A percentile compares a stretch with the other conserved stretches of the same genome.
These are phyloP conservation scores for Ceriops zippeliana DNA, from an alignment of 345 rosid genomes.

Conservation along the genomic window DNA sequence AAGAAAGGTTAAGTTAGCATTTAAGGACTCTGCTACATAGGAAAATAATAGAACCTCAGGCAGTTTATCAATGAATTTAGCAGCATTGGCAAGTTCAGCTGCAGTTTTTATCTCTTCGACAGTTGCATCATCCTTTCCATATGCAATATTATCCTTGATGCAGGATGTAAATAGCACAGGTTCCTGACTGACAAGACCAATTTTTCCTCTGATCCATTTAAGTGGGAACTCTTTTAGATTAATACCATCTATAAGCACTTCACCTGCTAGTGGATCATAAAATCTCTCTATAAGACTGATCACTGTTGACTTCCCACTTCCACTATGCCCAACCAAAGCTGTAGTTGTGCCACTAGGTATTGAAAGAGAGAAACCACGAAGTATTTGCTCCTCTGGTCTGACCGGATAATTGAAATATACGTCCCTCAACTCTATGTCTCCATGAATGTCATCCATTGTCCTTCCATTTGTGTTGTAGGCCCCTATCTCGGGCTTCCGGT, in stretches of 20 bases:
- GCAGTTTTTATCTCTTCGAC: constrained; percentile 41
- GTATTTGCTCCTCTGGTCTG: constrained; percentile 36
- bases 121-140: constrained; percentile 40
- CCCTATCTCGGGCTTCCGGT: constrained; percentile 38
- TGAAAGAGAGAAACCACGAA: constrained; percentile 36
- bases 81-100: constrained; percentile 39
- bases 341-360: constrained; percentile 34
- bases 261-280: constrained; percentile 43
- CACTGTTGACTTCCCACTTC: constrained; percentile 49
- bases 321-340: constrained; percentile 49
- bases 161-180: constrained; percentile 43
- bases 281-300: constrained; percentile 44
- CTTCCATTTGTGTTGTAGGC: constrained; percentile 24
- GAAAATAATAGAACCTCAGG: constrained; percentile 28
- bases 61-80: constrained; percentile 41
- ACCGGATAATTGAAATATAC: constrained; percentile 45
- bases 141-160: constrained; percentile 39
- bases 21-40: not conserved
- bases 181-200: constrained; percentile 47
- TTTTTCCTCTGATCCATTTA: constrained; percentile 44
- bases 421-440: constrained; percentile 37
- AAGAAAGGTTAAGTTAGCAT: not conserved
- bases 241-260: constrained; percentile 39
- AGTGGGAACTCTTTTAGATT: constrained; percentile 37
- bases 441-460: constrained; percentile 28